Percentiles rank a stretch among this genome's conserved stretches.
Conservation (phyloP, 306 rosid genomes). For the Trifolium dubium region DNA sequence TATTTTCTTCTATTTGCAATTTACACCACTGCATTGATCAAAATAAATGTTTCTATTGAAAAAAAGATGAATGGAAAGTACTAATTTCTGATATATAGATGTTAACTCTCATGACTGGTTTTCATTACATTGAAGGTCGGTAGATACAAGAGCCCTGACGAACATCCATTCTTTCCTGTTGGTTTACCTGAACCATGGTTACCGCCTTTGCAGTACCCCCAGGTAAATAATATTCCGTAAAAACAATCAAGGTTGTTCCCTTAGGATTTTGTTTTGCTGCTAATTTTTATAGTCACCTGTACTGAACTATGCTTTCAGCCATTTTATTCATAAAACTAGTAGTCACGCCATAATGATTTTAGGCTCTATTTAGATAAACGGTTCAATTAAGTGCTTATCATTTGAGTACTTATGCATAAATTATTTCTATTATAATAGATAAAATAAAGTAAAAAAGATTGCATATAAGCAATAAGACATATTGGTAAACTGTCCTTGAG, state of each 20-base stretch:
- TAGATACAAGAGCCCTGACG: slow-evolving; percentile 93
- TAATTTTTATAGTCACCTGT: slow-evolving; percentile 10
- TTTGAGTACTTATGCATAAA: background rate
- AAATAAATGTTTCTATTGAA: slow-evolving; percentile 20
- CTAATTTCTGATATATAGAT: background rate
- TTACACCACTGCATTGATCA: background rate
- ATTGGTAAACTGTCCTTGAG: background rate
- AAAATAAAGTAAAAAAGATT: background rate
- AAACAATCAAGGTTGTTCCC: slow-evolving; percentile 26
- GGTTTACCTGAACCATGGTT: slow-evolving; percentile 73
- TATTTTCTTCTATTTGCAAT: background rate
- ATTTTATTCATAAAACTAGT: too few species aligned
- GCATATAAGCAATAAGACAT: background rate
- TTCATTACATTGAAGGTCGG: slow-evolving; percentile 63
- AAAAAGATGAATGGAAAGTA: background rate
- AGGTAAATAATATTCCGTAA: slow-evolving; percentile 54
- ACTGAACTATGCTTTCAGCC: slow-evolving; percentile 9
- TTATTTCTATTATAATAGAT: background rate
- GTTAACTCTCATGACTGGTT: slow-evolving; percentile 30
- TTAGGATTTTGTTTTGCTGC: slow-evolving; percentile 14
- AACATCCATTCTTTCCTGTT: slow-evolving; percentile 85
- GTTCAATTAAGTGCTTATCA: background rate
- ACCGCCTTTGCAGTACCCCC: slow-evolving; percentile 84
- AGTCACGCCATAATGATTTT: background rate
- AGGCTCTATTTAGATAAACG: background rate